These are phyloP conservation scores for Conoideocrella luteorostrata DNA, from an alignment of 2,329 filamentous ascomycete genomes.

Conservation along the genomic window DNA sequence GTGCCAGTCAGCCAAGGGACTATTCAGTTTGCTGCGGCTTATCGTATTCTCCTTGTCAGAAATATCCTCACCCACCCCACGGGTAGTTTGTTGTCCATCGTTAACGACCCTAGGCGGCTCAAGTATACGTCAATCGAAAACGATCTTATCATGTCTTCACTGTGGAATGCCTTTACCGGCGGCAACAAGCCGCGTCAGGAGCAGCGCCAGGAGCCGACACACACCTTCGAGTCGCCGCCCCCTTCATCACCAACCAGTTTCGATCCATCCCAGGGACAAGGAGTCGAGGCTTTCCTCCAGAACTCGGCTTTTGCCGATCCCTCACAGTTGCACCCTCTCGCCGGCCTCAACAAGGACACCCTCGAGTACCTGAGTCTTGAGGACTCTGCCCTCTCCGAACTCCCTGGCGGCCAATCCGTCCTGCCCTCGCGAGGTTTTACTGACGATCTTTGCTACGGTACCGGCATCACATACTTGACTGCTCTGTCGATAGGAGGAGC, in stretches of 20 bases:
- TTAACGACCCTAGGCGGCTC: neutral
- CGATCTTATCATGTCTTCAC: constrained; percentile 42
- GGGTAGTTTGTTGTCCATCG: constrained; percentile 7
- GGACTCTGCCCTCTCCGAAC: constrained; percentile 79
- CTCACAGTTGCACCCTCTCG: constrained; percentile 82
- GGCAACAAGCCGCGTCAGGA: constrained; percentile 44
- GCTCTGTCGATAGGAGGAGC: constrained; percentile 79
- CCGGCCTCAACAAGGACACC: constrained; percentile 84
- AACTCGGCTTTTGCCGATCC: constrained; percentile 75
- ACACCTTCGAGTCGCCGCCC: constrained; percentile 34
- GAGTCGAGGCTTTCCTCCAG: constrained; percentile 81
- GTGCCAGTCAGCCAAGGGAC: neutral
- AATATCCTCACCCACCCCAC: constrained; percentile 10
- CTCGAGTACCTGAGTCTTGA: constrained; percentile 94
- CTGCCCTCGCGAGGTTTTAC: constrained; percentile 95
- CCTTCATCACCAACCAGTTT: constrained; percentile 53
- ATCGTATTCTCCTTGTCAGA: constrained; percentile 9
- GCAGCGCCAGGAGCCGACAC: constrained; percentile 26
- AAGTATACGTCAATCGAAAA: neutral
- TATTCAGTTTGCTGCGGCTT: constrained; percentile 13
- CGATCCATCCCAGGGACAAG: constrained; percentile 66
- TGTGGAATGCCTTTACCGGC: constrained; percentile 58
- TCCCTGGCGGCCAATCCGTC: constrained; percentile 79
- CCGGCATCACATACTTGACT: constrained; percentile 87
- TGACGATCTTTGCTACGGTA: constrained; percentile 96